Percentiles rank a stretch among this genome's conserved stretches.
phyloP scores from a whole-genome alignment of 208 protist species.

The Phytomonas sp. region DNA sequence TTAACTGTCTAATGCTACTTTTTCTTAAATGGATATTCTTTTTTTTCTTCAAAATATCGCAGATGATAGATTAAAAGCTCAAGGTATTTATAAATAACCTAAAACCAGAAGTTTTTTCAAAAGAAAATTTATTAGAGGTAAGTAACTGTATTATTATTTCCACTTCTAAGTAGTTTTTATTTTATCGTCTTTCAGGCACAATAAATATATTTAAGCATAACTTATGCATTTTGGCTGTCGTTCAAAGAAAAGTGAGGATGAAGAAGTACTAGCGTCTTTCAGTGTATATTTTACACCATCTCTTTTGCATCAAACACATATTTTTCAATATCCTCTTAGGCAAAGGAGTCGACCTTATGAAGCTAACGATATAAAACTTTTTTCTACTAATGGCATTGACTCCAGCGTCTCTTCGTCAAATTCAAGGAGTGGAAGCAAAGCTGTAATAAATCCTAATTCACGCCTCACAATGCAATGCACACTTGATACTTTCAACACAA shows the following conservation, averaged over 20 bases:
- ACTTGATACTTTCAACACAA: slow-evolving; percentile 70
- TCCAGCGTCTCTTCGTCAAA: background rate
- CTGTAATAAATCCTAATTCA: slow-evolving; percentile 29
- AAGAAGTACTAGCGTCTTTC: slow-evolving; percentile 74
- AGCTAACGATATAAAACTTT: slow-evolving; percentile 45
- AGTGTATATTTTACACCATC: slow-evolving; percentile 62
- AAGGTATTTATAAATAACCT: too few relatives aligned
- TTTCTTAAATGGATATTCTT: too few relatives aligned
- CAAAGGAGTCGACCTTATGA: slow-evolving; percentile 64
- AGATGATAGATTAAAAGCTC: too few relatives aligned
- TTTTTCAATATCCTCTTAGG: slow-evolving; percentile 85
- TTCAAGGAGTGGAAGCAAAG: slow-evolving; percentile 1
- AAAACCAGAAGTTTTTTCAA: too few relatives aligned
- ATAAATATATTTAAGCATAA: background rate
- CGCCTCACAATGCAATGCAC: slow-evolving; percentile 62
- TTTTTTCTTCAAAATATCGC: too few relatives aligned
- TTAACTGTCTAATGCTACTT: background rate
- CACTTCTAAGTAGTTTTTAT: background rate
- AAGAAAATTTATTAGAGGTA: background rate
- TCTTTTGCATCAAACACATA: slow-evolving; percentile 50
- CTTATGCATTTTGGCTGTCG: slow-evolving; percentile 20
- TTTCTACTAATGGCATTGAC: slow-evolving; percentile 27
- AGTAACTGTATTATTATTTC: background rate
- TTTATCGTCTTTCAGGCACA: background rate
- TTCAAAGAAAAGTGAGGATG: slow-evolving; percentile 23